Evolutionary conservation across 2,329 filamentous ascomycete species (phyloP), one percentile per base, ranked within the genome.

Genomic region (Hypoxylon sp.): DNA sequence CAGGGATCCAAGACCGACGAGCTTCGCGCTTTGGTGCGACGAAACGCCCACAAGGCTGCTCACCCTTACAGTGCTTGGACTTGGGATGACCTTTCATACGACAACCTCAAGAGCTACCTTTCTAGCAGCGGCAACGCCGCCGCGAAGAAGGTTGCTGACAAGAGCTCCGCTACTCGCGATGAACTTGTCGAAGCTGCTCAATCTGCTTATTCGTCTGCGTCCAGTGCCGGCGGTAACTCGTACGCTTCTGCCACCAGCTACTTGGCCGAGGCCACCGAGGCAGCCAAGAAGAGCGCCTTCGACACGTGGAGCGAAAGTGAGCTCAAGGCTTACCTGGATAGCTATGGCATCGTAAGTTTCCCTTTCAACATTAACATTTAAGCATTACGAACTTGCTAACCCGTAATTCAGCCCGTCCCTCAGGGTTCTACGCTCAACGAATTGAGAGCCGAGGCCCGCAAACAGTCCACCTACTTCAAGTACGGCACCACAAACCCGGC

Each of bases 241-340:
- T 91, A 86, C 72, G 91, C 91, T 15, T 91, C 91, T 2, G 89
- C 89, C 8, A 94, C 92, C 7, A 91, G 87, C 60, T 92, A 92
- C 74, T 83, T 94, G 2, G 82, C 90, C 8, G 82, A 88, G 65
- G 88, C 89, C 29, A 93, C 92, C 3, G 86, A 86, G 62, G 77
- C 86, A 8, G 91, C 85, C 52, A 93, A 93, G 82, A 83, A 88
- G 52, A 84, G 80, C 24, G 83, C 87, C 0, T 95, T 95, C 70
- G 89, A 93, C 57, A 88, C 87, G 0, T 95, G 92, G 92, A 91
- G 86, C 62, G 86, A 89, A 74, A 87, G 86, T 50, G 91, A 95
- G 27, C 83, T 96, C 68, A 94, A 95, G 84, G 82, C 87, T 0
- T 95, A 94, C 75, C 87, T 95, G 6, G 92, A 95, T 77, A 91